phyloP scores from a whole-genome alignment of 2,329 filamentous ascomycete genomes.

The Cladosporium sp. region DNA sequence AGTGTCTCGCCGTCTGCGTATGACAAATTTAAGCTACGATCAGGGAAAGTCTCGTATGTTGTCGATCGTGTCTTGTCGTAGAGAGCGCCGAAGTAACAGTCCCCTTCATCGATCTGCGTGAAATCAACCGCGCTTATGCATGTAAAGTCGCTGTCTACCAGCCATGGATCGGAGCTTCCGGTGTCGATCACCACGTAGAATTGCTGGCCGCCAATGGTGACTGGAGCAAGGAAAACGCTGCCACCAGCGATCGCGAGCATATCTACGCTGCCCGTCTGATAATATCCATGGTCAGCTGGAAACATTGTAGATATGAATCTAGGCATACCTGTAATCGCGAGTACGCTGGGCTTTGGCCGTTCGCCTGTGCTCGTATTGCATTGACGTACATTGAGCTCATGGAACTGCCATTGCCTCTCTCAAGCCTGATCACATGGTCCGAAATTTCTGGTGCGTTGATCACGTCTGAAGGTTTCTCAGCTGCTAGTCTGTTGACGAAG shows the following conservation, averaged over 20 bases:
- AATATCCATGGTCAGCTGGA: background rate
- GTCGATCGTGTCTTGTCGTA: constrained; percentile 26
- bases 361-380: constrained; percentile 20
- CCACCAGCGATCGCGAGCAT: constrained; percentile 22
- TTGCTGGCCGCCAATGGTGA: constrained; percentile 25
- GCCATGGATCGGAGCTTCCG: constrained; percentile 47
- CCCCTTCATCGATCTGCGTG: constrained; percentile 15
- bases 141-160: constrained; percentile 30
- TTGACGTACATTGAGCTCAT: constrained; percentile 26
- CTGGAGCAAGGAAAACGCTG: constrained; percentile 28
- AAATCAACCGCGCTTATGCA: constrained; percentile 21
- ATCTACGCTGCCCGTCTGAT: background rate
- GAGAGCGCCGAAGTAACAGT: constrained; percentile 31
- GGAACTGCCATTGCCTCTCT: constrained; percentile 18
- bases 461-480: background rate
- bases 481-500: background rate
- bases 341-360: background rate
- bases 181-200: constrained; percentile 44
- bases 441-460: background rate
- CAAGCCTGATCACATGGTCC: constrained; percentile 23
- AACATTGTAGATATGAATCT: background rate
- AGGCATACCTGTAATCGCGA: constrained; percentile 29
- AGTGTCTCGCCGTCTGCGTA: constrained; percentile 43
- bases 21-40: constrained; percentile 40
- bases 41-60: constrained; percentile 35